Conservation (phyloP, 2,329 filamentous ascomycete species). For the Monosporascus sp. region DNA sequence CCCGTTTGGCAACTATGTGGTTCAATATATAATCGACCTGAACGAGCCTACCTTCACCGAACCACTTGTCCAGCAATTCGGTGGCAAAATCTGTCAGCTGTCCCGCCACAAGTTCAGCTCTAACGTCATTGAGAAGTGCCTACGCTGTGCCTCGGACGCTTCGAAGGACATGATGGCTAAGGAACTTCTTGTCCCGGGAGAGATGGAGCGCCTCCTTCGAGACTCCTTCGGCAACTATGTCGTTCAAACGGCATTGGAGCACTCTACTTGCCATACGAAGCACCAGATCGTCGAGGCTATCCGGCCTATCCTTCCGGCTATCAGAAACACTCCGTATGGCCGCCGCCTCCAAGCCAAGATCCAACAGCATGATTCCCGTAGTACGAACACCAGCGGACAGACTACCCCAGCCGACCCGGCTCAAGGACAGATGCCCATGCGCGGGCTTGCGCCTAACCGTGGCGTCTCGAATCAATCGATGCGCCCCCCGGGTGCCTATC, state of each 20-base stretch:
- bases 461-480: conserved; percentile 36
- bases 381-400: conserved; percentile 43
- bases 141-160: conserved; percentile 72
- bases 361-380: conserved; percentile 48
- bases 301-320: conserved; percentile 75
- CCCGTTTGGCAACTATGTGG: conserved; percentile 96
- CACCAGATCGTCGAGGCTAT: conserved; percentile 75
- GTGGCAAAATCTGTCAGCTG: conserved; percentile 61
- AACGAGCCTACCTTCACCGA: conserved; percentile 84
- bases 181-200: conserved; percentile 67
- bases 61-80: conserved; percentile 78
- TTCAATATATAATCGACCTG: conserved; percentile 96
- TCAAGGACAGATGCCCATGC: conserved; percentile 49
- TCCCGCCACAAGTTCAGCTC: conserved; percentile 99
- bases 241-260: conserved; percentile 91
- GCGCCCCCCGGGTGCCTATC: conserved; percentile 26
- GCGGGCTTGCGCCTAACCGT: conserved; percentile 35
- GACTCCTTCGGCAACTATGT: conserved; percentile 98
- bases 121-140: conserved; percentile 95
- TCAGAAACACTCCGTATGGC: conserved; percentile 88
- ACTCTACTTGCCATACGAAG: conserved; percentile 69
- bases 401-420: conserved; percentile 47
- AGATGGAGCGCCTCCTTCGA: conserved; percentile 83
- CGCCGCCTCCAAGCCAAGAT: conserved; percentile 93
- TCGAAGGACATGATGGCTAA: conserved; percentile 78